phyloP scores from a whole-genome alignment of 805 yeast genomes.

The Torulaspora maleeae region DNA sequence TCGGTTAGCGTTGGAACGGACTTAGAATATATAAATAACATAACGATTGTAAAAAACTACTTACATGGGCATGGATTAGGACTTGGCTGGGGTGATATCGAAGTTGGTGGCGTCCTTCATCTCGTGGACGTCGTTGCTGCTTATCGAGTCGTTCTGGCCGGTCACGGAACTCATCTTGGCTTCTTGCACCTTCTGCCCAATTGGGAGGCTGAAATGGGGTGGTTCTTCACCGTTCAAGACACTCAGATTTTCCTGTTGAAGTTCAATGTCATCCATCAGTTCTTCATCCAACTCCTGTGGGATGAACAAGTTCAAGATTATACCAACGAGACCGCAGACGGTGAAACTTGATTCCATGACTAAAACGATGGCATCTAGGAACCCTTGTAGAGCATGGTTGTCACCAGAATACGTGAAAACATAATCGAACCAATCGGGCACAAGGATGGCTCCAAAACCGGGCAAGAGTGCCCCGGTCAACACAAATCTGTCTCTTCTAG shows the following conservation, averaged over 20 bases:
- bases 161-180: conserved; percentile 7
- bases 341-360: conserved; percentile 75
- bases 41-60: neutral
- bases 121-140: conserved; percentile 4
- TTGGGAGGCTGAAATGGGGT: conserved; percentile 9
- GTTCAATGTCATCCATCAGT: conserved; percentile 25
- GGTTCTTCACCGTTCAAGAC: conserved; percentile 24
- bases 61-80: neutral
- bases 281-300: conserved; percentile 54
- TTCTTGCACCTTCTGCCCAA: conserved; percentile 17
- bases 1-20: neutral
- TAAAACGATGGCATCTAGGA: conserved; percentile 61
- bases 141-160: conserved; percentile 1
- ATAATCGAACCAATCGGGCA: conserved; percentile 57
- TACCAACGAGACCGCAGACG: conserved; percentile 59
- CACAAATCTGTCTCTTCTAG: conserved; percentile 70
- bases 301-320: conserved; percentile 55
- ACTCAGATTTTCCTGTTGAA: conserved; percentile 25
- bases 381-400: conserved; percentile 54
- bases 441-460: conserved; percentile 64
- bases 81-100: conserved; percentile 5
- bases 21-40: neutral
- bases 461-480: conserved; percentile 60
- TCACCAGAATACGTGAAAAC: conserved; percentile 65
- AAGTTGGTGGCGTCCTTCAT: conserved; percentile 7